Evolutionary conservation across 257 asterid species (phyloP), one percentile per base, ranked within the genome.

Genomic region (Parsonsia alboflavescens): DNA sequence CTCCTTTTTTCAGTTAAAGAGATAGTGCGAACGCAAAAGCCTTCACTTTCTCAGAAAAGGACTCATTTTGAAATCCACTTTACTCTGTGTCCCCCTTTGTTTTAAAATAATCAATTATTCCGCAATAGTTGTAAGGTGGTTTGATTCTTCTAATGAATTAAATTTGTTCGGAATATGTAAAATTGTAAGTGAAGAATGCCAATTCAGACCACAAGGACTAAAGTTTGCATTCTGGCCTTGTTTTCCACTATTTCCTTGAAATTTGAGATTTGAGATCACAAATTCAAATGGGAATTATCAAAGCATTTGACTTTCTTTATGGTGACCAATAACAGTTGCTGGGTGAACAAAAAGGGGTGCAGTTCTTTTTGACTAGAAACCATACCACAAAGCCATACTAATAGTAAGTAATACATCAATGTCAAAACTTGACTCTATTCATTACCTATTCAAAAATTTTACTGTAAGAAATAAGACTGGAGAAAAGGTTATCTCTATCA

Each of bases 1-100:
- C 68, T n/a, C 52, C n/a, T 65, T n/a, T 36, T 50, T 50, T 50
- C 9, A 24, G 45, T 0, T 21, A 65, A 12, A 22, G 52, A 33
- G 69, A 45, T 68, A 62, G 68, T 53, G 80, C 33, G 36, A 24
- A 41, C 66, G 75, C 46, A 41, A 3, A 63, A 67, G 75, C 74
- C 77, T 64, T 77, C 78, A 74, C 75, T 78, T 80, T 76, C 69
- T 45, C 6, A 48, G n/a, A 41, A 67, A 64, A 74, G 13, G 12
- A 28, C 30, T 46, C 44, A n/a, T 58, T 24, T 3, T 24, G 28
- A 22, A 15, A 26, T 26, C 69, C 58, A 16, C 54, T 36, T n/a
- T n/a, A n/a, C n/a, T n/a, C n/a, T n/a, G n/a, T n/a, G n/a, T n/a
- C n/a, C n/a, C n/a, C n/a, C n/a, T n/a, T n/a, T n/a, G n/a, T n/a